Base-by-base conservation (phyloP, 306 rosid genomes). In the Glycine latifolia region DNA sequence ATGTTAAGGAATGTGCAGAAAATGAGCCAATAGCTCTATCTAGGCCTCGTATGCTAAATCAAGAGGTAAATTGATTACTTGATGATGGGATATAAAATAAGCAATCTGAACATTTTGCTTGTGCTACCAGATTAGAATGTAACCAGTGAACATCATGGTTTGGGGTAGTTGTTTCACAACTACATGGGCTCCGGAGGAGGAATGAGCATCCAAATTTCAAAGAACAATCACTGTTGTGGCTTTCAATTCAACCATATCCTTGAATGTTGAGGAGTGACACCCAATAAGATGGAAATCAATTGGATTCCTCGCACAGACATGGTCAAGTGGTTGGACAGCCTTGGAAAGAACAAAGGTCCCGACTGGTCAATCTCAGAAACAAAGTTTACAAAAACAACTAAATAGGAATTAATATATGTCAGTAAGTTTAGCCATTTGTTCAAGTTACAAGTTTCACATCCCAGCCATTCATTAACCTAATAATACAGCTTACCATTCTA, bases 21-120 rank as follows among this genome's bases (percentile, higher is more conserved):
- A 91, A 95, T 43, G 97, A 90, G 55, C 95, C 99, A 82, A 93
- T 71, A 82, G 85, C 87, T 88, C 89, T 93, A 85, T 91, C 97
- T 67, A 88, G 71, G 63, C 94, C 95, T 95, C 98, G 91, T 82
- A 95, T 86, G 85, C 97, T 91, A 85, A 91, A 95, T 62, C 94
- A 92, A 84, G 87, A 87, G 12, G 62, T 77, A 78, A 85, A 86
- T 44, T 81, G 75, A 71, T 89, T 4, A 82, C 86, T 89, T 78
- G 95, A 85, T 78, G 94, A 85, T 26, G 90, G 85, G 61, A 87
- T 78, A 78, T 67, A 81, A 76, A 88, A 86, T 59, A 95, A 61
- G 81, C 94, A 91, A 71, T 93, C 98, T 44, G 91, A 86, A 79
- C 80, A 91, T 63, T 89, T 83, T 41, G 97, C 87, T 37, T 93